A percentile compares a stretch with the other conserved stretches of the same genome.
Conservation (phyloP, 441 rosid species). For the Croton setiger region DNA sequence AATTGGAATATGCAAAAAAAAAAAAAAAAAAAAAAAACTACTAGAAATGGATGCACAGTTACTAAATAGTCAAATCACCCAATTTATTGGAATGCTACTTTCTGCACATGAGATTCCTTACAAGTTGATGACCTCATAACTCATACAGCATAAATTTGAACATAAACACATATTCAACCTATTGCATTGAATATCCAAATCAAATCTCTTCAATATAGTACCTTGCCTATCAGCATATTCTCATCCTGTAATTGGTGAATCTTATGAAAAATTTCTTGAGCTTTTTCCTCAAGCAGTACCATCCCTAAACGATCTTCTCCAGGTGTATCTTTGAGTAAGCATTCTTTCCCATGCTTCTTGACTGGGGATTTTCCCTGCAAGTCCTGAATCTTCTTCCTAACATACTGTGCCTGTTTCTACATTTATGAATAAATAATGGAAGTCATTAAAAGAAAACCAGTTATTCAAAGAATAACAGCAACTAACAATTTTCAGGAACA, state of each 20-base stretch:
- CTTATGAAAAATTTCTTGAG: slow-evolving; percentile 46
- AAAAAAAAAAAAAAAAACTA: too few relatives aligned
- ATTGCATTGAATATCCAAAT: neutral
- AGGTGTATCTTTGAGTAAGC: slow-evolving; percentile 30
- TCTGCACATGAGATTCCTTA: neutral
- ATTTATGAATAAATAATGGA: slow-evolving; percentile 13
- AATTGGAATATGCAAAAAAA: too few relatives aligned
- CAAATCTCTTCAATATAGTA: slow-evolving; percentile 25
- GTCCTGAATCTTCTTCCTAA: slow-evolving; percentile 42
- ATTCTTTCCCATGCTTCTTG: slow-evolving; percentile 29
- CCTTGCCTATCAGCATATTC: slow-evolving; percentile 56
- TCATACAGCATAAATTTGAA: neutral
- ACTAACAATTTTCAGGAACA: neutral
- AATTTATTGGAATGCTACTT: neutral
- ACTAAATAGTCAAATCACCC: neutral
- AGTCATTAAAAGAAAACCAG: neutral
- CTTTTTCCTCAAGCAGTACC: slow-evolving; percentile 52
- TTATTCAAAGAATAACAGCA: neutral
- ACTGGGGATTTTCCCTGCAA: slow-evolving; percentile 30
- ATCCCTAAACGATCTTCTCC: slow-evolving; percentile 32
- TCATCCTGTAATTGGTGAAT: slow-evolving; percentile 51
- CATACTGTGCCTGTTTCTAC: slow-evolving; percentile 55
- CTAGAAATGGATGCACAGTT: too few relatives aligned
- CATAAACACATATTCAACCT: neutral
- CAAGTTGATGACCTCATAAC: neutral